phyloP scores from a whole-genome alignment of 2,329 filamentous ascomycete genomes.

The Aspergillus pseudonomiae region DNA sequence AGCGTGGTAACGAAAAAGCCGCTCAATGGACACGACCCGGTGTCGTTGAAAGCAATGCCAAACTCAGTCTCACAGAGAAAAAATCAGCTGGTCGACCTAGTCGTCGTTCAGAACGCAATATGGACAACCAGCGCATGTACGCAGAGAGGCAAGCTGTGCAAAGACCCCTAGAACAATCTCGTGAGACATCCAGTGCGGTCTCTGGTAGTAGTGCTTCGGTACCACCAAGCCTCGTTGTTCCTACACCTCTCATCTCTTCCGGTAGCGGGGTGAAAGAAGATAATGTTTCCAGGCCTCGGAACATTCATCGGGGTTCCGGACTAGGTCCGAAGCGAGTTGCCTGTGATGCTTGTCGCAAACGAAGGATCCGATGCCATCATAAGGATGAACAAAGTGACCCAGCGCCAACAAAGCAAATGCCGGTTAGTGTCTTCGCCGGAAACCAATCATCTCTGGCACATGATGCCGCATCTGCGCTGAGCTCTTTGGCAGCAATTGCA shows the following conservation, averaged over 20 bases:
- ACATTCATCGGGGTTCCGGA: slow-evolving; percentile 59
- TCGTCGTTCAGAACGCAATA: slow-evolving; percentile 59
- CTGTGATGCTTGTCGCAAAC: slow-evolving; percentile 65
- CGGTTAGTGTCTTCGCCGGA: slow-evolving; percentile 35
- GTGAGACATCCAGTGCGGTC: slow-evolving; percentile 19
- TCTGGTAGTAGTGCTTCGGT: slow-evolving; percentile 22
- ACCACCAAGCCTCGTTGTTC: slow-evolving; percentile 29
- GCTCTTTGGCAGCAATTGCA: slow-evolving; percentile 42
- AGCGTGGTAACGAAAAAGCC: slow-evolving; percentile 65
- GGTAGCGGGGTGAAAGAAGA: slow-evolving; percentile 32
- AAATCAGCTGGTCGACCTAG: slow-evolving; percentile 59
- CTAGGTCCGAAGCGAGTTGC: slow-evolving; percentile 62
- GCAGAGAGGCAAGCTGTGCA: slow-evolving; percentile 43
- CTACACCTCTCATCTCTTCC: slow-evolving; percentile 23
- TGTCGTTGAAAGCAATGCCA: slow-evolving; percentile 53
- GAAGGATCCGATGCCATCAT: slow-evolving; percentile 65
- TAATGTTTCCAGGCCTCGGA: slow-evolving; percentile 38
- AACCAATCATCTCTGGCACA: slow-evolving; percentile 38
- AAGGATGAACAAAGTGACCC: slow-evolving; percentile 54
- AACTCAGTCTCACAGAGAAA: slow-evolving; percentile 54
- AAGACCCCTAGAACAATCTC: slow-evolving; percentile 33
- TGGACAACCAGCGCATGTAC: slow-evolving; percentile 45
- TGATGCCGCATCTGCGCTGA: slow-evolving; percentile 44
- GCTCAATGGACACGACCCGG: slow-evolving; percentile 65
- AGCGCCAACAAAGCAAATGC: slow-evolving; percentile 30